phyloP scores from a whole-genome alignment of 441 rosid genomes.

The Brassica balearica region DNA sequence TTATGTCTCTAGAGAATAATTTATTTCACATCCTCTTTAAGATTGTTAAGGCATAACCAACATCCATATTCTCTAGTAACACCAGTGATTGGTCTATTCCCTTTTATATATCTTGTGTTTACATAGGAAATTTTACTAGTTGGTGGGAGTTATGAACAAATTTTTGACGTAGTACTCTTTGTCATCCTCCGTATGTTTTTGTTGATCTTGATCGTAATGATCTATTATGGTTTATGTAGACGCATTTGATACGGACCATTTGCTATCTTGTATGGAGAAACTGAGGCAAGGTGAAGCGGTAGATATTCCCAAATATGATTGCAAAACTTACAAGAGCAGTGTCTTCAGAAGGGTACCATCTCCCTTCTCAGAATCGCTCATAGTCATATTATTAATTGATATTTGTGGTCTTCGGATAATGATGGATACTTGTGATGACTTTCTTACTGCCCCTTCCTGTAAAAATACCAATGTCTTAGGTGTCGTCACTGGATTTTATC shows the following conservation, averaged over 20 bases:
- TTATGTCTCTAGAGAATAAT: neutral
- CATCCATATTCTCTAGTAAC: conserved; percentile 14
- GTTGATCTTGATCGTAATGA: conserved; percentile 3
- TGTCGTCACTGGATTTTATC: conserved; percentile 24
- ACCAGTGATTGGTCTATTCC: conserved; percentile 14
- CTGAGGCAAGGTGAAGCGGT: conserved; percentile 91
- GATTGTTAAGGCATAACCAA: conserved; percentile 19
- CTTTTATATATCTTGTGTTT: conserved; percentile 14
- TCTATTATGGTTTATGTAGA: conserved; percentile 52
- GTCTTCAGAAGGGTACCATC: conserved; percentile 78
- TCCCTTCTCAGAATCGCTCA: conserved; percentile 25
- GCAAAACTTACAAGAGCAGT: conserved; percentile 87
- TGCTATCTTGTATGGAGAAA: conserved; percentile 81
- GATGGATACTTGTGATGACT: neutral
- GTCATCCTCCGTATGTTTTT: neutral
- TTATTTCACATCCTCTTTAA: conserved; percentile 4
- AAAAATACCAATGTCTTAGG: conserved; percentile 16
- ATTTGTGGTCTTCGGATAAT: neutral
- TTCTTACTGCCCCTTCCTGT: conserved; percentile 11
- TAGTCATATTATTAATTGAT: conserved; percentile 11
- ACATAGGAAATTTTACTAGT: conserved; percentile 4
- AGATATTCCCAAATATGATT: conserved; percentile 93
- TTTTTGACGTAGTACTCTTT: neutral
- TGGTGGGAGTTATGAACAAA: conserved; percentile 20
- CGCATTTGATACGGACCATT: conserved; percentile 89